Evolutionary conservation across 345 rosid species (phyloP).

Genomic region (Dimocarpus longan): DNA sequence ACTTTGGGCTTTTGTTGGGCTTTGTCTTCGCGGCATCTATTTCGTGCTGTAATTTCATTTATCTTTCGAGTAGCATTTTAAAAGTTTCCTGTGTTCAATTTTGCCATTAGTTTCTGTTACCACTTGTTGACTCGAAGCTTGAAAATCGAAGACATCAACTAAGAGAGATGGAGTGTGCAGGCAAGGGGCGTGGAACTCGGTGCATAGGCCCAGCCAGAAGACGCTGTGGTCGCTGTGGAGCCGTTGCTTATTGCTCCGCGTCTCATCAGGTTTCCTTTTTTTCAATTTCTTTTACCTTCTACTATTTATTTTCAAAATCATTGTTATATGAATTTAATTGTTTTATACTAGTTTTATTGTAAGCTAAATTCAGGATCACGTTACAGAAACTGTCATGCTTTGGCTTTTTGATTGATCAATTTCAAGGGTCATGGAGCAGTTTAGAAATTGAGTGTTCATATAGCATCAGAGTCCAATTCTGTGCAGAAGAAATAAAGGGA

Average conservation of each 20-base stretch:
- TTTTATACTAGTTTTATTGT: background rate
- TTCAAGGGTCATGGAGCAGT: background rate
- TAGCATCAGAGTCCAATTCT: background rate
- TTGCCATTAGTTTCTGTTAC: background rate
- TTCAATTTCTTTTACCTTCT: background rate
- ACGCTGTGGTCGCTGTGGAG: conserved; percentile 75
- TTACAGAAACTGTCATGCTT: background rate
- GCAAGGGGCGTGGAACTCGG: conserved; percentile 58
- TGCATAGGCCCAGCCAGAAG: conserved; percentile 67
- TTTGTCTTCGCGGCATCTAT: background rate
- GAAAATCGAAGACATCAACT: background rate
- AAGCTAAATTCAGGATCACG: background rate
- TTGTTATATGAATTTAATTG: background rate
- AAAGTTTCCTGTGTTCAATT: background rate
- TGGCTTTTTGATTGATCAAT: background rate
- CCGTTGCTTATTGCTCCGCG: conserved; percentile 82
- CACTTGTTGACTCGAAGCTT: background rate
- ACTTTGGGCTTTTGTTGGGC: background rate
- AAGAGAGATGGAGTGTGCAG: conserved; percentile 76
- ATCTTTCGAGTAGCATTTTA: background rate
- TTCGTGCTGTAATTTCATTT: background rate
- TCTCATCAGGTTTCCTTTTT: conserved; percentile 61
- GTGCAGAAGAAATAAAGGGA: background rate
- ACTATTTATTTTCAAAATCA: background rate
- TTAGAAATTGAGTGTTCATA: background rate